A percentile compares a stretch with the other conserved stretches of the same genome.
These are phyloP conservation scores for Priceomyces medius DNA, from an alignment of 805 yeast genomes.

Conservation along the genomic window DNA sequence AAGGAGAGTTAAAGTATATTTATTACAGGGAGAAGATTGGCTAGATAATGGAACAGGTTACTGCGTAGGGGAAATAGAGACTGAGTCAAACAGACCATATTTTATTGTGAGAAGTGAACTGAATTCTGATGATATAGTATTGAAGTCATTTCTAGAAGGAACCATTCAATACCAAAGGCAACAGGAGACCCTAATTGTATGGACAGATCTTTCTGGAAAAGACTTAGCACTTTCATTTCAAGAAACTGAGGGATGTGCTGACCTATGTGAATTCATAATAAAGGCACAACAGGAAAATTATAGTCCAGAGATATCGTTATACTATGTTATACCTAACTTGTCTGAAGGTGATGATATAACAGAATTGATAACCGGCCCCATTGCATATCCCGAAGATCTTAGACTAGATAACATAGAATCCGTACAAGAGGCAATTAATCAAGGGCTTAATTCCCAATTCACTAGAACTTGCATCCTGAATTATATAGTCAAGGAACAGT, in stretches of 20 bases:
- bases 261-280: slow-evolving; percentile 76
- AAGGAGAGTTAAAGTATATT: slow-evolving; percentile 87
- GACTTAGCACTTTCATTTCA: slow-evolving; percentile 91
- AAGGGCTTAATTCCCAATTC: slow-evolving; percentile 59
- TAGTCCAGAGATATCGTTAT: slow-evolving; percentile 65
- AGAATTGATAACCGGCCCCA: slow-evolving; percentile 80
- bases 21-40: slow-evolving; percentile 82
- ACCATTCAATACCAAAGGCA: slow-evolving; percentile 85
- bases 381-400: slow-evolving; percentile 62
- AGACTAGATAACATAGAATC: slow-evolving; percentile 49
- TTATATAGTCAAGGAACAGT: slow-evolving; percentile 54
- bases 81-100: slow-evolving; percentile 44
- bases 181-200: slow-evolving; percentile 89
- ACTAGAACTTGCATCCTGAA: slow-evolving; percentile 60
- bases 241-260: slow-evolving; percentile 85
- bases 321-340: slow-evolving; percentile 55
- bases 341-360: slow-evolving; percentile 52
- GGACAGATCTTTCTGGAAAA: slow-evolving; percentile 76
- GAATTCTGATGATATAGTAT: slow-evolving; percentile 54
- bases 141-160: slow-evolving; percentile 70
- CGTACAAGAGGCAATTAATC: slow-evolving; percentile 56
- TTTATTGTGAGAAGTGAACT: slow-evolving; percentile 74
- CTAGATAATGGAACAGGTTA: slow-evolving; percentile 89
- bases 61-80: slow-evolving; percentile 67
- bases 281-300: slow-evolving; percentile 56